Evolutionary conservation across 768 basidiomycete genomes (phyloP), one percentile per base, ranked within the genome.

Genomic region (Phanerochaete sordida): DNA sequence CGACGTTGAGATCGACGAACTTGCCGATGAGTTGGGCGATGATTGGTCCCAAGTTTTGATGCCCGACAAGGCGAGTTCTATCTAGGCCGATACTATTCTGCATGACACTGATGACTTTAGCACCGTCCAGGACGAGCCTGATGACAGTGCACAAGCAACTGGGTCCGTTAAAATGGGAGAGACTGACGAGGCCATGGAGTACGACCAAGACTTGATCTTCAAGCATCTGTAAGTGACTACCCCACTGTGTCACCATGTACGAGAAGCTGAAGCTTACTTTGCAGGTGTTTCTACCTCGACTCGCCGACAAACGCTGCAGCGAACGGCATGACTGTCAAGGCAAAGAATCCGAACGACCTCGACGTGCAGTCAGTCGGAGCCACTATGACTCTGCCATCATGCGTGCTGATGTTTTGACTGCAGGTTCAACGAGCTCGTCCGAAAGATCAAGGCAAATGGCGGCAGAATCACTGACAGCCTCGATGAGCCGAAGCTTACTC

Each of bases 231-330:
- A 62, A 60, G 88, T 77, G 2, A 37, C 16, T 49, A 26, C 7
- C 3, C 26, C 12, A 8, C 26, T 53, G 33, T 9, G 43, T 13
- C 4, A 9, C 28, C 23, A 27, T 23, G 23, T n/a, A 43, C 35
- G 15, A 56, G 16, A n/a, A 60, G 43, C 56, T 60, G 37, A 37
- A 33, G 61, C 56, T 52, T 46, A 50, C 23, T 1, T 27, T 45
- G 3, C 56, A 95, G 93, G 62, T 86, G 84, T 65, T 95, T 96
- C 73, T 98, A 97, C 73, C 78, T 98, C 37, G 95, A 98, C 71
- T 84, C 90, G 2, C 81, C 87, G 0, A 78, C 78, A 23, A 93
- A 93, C 66, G 93, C 95, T 0, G 72, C 70, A 8, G 75, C 78
- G 69, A 81, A 92, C 62, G 83, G 80, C 11, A 84, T 96, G 79